Conservation (phyloP, 768 basidiomycete genomes). For the Termitomyces bulborhizus region DNA sequence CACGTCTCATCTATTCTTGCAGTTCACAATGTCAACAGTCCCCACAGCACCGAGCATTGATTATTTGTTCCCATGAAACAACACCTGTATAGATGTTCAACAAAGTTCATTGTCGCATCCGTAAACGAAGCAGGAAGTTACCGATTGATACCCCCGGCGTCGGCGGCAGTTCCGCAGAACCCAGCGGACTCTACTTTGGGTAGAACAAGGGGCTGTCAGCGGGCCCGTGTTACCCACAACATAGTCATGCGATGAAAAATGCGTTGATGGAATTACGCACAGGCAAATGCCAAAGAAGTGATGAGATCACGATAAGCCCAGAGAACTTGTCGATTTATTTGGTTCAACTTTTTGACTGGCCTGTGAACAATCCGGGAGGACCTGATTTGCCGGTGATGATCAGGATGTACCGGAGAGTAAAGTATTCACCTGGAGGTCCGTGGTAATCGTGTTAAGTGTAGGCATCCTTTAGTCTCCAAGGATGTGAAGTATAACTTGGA, state of each 20-base stretch:
- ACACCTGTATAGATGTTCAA: background rate
- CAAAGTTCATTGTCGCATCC: background rate
- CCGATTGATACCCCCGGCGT: conserved; percentile 1
- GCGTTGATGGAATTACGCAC: background rate
- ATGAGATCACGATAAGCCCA: no score
- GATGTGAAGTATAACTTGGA: no score
- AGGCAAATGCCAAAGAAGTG: background rate
- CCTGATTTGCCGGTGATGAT: background rate
- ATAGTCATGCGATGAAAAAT: background rate
- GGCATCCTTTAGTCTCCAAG: background rate
- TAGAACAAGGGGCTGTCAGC: conserved; percentile 3
- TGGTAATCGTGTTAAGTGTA: background rate
- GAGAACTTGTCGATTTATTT: background rate
- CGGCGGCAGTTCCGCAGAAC: background rate
- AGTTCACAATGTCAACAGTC: background rate
- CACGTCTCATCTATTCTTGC: background rate
- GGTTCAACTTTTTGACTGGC: no score
- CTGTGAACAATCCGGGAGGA: background rate
- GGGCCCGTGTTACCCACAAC: conserved; percentile 8
- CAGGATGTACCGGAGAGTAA: background rate
- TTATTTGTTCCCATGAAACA: background rate
- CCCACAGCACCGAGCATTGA: background rate
- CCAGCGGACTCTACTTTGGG: background rate
- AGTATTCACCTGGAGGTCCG: background rate
- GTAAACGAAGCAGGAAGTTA: background rate